Conservation (phyloP, 2,329 filamentous ascomycete genomes). For the Cladobotryum mycophilum region DNA sequence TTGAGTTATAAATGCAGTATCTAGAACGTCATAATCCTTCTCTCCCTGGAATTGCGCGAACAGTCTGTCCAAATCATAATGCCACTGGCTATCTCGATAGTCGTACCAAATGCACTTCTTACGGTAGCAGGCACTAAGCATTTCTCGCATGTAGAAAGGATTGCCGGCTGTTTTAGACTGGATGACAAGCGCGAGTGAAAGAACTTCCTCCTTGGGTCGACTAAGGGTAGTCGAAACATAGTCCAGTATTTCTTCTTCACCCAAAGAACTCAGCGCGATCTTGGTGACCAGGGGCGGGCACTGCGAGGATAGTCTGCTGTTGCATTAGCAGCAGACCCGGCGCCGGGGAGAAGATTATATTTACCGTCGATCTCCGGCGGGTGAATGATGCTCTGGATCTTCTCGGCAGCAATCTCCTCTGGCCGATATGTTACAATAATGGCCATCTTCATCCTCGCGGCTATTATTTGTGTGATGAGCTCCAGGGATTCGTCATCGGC, state of each 20-base stretch:
- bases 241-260: conserved; percentile 71
- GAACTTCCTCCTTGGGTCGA: conserved; percentile 62
- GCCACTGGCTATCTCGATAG: conserved; percentile 75
- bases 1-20: conserved; percentile 74
- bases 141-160: conserved; percentile 85
- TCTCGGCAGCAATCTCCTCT: conserved; percentile 55
- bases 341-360: background rate
- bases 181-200: conserved; percentile 74
- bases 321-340: conserved; percentile 16
- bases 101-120: conserved; percentile 89
- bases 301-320: conserved; percentile 35
- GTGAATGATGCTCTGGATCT: conserved; percentile 48
- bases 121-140: conserved; percentile 79
- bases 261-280: conserved; percentile 66
- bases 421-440: conserved; percentile 71
- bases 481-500: conserved; percentile 84
- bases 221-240: conserved; percentile 81
- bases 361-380: conserved; percentile 49
- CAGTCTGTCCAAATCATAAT: conserved; percentile 76
- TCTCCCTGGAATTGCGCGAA: conserved; percentile 80
- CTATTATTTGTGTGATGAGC: conserved; percentile 73
- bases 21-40: conserved; percentile 70
- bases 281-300: conserved; percentile 55
- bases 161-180: conserved; percentile 87
- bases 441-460: conserved; percentile 72